Conservation (phyloP, 768 basidiomycete species). For the Lepiota brunneoincarnata region DNA sequence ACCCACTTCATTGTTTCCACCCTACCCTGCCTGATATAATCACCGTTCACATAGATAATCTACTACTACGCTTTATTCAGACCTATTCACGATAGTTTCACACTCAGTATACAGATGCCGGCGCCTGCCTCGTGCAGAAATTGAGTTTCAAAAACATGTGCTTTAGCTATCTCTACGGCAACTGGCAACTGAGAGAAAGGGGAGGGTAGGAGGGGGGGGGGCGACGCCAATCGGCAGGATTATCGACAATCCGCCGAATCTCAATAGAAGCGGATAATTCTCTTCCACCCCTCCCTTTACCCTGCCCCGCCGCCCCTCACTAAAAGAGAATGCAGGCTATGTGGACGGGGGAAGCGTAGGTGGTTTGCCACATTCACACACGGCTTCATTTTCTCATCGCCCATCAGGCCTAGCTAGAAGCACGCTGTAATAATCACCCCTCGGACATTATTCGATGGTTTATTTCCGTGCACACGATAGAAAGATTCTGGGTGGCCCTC, state of each 20-base stretch:
- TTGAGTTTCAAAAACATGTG: not conserved
- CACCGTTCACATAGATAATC: not conserved
- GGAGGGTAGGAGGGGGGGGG: too few relatives aligned
- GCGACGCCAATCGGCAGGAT: conserved; percentile 8
- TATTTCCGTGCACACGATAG: conserved; percentile 2
- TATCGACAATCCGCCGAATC: not conserved
- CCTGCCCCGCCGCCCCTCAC: too few relatives aligned
- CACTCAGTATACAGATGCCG: not conserved
- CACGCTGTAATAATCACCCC: not conserved
- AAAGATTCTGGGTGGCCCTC: not conserved
- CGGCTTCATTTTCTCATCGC: too few relatives aligned
- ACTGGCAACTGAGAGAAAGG: not conserved
- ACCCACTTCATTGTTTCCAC: not conserved
- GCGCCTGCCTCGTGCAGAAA: not conserved
- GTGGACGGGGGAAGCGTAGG: too few relatives aligned
- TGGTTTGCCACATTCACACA: too few relatives aligned
- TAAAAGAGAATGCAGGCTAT: too few relatives aligned
- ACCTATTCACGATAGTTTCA: not conserved
- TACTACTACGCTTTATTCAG: not conserved
- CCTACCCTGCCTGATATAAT: conserved; percentile 1
- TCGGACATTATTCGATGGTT: not conserved
- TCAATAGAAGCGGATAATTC: too few relatives aligned
- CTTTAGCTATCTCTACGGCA: not conserved
- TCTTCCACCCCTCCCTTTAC: too few relatives aligned
- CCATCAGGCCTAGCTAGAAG: too few relatives aligned